Evolutionary conservation across 345 rosid genomes (phyloP).

Genomic region (Hibiscus tridactylites): DNA sequence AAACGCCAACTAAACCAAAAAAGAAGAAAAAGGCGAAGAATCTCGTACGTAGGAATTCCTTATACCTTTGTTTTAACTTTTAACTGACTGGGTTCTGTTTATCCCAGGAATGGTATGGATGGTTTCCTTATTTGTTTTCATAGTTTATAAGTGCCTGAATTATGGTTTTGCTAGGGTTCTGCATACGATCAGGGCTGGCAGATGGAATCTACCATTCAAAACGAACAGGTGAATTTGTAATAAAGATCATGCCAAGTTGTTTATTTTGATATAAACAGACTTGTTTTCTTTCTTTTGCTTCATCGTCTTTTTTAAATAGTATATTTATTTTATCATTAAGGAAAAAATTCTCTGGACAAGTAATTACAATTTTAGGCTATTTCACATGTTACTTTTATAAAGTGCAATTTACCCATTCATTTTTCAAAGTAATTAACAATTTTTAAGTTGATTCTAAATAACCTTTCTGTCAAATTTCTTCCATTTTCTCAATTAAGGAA

Average conservation of each 20-base stretch:
- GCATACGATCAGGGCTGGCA: constrained; percentile 78
- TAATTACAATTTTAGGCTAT: neutral
- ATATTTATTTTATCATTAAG: neutral
- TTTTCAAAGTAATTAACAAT: neutral
- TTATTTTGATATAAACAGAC: neutral
- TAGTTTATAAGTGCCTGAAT: constrained; percentile 13
- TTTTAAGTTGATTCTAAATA: neutral
- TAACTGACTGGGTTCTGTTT: constrained; percentile 1
- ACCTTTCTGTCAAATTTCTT: neutral
- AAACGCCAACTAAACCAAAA: constrained; percentile 70
- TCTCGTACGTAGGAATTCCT: constrained; percentile 36
- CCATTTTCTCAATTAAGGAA: neutral
- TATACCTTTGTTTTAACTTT: constrained; percentile 20
- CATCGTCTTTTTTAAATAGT: neutral
- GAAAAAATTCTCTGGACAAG: neutral
- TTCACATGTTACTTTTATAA: neutral
- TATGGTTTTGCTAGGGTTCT: constrained; percentile 56
- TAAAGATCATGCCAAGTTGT: neutral
- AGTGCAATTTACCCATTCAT: neutral
- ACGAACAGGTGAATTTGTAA: constrained; percentile 57
- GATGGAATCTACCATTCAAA: constrained; percentile 46
- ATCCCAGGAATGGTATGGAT: constrained; percentile 5
- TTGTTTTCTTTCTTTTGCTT: neutral
- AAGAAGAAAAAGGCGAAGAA: constrained; percentile 80
- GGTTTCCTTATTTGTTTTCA: constrained; percentile 10